A percentile compares a stretch with the other conserved stretches of the same genome.
Conservation (phyloP, 208 protist genomes). For the Acanthamoeba sp. region DNA sequence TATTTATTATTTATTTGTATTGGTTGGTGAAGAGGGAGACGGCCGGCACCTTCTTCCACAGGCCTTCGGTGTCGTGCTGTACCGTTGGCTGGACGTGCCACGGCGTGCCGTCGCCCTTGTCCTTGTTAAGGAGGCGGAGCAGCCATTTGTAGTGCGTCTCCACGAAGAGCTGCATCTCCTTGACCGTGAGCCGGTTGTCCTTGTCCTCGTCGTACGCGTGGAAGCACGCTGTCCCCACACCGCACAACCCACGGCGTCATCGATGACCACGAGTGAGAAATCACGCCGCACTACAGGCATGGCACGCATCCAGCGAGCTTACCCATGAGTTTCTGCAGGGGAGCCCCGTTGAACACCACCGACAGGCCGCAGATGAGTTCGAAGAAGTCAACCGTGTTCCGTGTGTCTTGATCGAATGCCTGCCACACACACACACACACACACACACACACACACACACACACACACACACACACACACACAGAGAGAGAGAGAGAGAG, state of each 20-base stretch:
- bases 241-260: too few relatives aligned
- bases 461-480: too few relatives aligned
- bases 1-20: too few relatives aligned
- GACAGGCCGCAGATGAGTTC: conserved; percentile 61
- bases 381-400: conserved; percentile 13
- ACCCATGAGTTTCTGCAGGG: conserved; percentile 50
- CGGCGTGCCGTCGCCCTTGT: conserved; percentile 3
- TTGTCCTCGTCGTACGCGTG: conserved; percentile 27
- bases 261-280: too few relatives aligned
- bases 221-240: conserved; percentile 53
- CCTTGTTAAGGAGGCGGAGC: conserved; percentile 39
- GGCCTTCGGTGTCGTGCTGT: conserved; percentile 23
- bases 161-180: conserved; percentile 37
- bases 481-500: too few relatives aligned
- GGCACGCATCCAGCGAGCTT: too few relatives aligned
- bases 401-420: neutral
- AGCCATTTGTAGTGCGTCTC: conserved; percentile 65
- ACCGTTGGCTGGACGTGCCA: conserved; percentile 44
- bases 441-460: too few relatives aligned
- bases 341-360: conserved; percentile 36
- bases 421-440: neutral
- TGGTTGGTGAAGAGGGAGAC: too few relatives aligned
- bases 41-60: conserved; percentile 46
- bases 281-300: too few relatives aligned
- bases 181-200: neutral